These are phyloP conservation scores for Bryum argenteum DNA, from an alignment of 225 moss, liverwort and hornwort genomes.

Conservation along the genomic window DNA sequence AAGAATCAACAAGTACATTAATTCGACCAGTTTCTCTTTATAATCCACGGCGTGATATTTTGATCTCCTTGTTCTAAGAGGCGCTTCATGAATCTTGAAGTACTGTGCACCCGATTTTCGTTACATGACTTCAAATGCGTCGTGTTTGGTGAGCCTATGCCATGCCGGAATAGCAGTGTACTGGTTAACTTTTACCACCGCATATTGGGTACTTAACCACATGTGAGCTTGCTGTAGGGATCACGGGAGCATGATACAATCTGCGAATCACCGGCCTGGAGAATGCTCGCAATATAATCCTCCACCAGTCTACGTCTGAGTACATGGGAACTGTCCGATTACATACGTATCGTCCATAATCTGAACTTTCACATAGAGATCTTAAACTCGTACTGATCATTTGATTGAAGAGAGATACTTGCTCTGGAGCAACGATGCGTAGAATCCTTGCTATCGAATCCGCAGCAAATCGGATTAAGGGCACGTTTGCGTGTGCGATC, in stretches of 20 bases:
- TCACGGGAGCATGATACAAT: conserved; percentile 25
- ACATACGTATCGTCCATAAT: conserved; percentile 6
- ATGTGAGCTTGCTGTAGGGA: conserved; percentile 20
- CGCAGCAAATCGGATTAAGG: conserved; percentile 28
- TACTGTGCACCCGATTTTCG: not conserved
- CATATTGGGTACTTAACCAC: conserved; percentile 1
- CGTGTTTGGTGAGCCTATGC: not conserved
- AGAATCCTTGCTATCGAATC: conserved; percentile 27
- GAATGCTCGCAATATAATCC: not conserved
- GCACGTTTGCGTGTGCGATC: conserved; percentile 29
- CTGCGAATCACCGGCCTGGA: conserved; percentile 3
- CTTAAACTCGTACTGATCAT: conserved; percentile 20
- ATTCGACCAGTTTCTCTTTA: conserved; percentile 2
- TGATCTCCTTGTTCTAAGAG: conserved; percentile 1
- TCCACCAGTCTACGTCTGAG: conserved; percentile 1
- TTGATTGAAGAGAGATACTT: conserved; percentile 21
- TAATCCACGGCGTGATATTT: conserved; percentile 13
- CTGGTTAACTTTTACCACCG: not conserved
- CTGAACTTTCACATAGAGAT: conserved; percentile 17
- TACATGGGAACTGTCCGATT: not conserved
- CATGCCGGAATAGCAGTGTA: conserved; percentile 10
- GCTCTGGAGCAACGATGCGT: conserved; percentile 15
- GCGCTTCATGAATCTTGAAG: not conserved
- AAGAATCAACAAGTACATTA: conserved; percentile 18
- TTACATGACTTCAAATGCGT: conserved; percentile 8